These are phyloP conservation scores for Aspergillus mulundensis DNA, from an alignment of 495 filamentous ascomycete genomes.

Conservation along the genomic window DNA sequence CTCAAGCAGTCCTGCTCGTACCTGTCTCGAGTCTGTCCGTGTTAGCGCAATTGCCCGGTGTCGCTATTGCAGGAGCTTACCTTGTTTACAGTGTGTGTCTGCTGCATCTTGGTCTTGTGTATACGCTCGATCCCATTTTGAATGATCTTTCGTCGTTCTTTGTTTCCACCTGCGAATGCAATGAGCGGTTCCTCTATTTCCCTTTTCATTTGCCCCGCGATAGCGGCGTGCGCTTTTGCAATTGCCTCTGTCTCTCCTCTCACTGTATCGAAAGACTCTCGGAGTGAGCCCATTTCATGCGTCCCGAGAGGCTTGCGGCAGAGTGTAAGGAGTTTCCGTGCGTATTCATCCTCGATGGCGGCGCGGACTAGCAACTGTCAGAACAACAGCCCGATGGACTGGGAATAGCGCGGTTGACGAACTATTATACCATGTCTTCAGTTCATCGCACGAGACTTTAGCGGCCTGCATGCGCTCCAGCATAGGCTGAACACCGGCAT, in stretches of 20 bases:
- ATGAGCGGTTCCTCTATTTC: conserved; percentile 94
- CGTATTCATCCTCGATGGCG: conserved; percentile 95
- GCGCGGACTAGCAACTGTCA: conserved; percentile 63
- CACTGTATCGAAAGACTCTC: conserved; percentile 76
- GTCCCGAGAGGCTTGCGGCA: conserved; percentile 87
- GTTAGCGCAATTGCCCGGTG: not conserved
- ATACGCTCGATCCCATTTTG: conserved; percentile 90
- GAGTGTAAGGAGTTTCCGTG: conserved; percentile 83
- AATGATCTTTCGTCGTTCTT: conserved; percentile 93
- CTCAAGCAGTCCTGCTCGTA: conserved; percentile 97
- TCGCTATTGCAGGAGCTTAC: conserved; percentile 31
- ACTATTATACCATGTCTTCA: conserved; percentile 90
- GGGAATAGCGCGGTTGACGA: not conserved
- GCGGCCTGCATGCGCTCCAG: conserved; percentile 95
- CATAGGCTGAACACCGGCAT: conserved; percentile 89
- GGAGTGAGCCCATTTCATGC: conserved; percentile 79
- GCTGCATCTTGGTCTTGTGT: conserved; percentile 86
- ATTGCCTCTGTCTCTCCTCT: conserved; percentile 92
- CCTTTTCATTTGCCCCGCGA: conserved; percentile 89
- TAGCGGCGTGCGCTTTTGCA: conserved; percentile 85
- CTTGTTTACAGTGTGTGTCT: conserved; percentile 90
- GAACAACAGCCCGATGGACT: not conserved
- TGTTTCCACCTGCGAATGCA: conserved; percentile 88
- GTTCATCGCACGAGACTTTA: conserved; percentile 91
- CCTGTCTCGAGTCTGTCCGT: conserved; percentile 70